phyloP scores from a whole-genome alignment of 2,329 filamentous ascomycete genomes.

The Aureobasidium subglaciale region DNA sequence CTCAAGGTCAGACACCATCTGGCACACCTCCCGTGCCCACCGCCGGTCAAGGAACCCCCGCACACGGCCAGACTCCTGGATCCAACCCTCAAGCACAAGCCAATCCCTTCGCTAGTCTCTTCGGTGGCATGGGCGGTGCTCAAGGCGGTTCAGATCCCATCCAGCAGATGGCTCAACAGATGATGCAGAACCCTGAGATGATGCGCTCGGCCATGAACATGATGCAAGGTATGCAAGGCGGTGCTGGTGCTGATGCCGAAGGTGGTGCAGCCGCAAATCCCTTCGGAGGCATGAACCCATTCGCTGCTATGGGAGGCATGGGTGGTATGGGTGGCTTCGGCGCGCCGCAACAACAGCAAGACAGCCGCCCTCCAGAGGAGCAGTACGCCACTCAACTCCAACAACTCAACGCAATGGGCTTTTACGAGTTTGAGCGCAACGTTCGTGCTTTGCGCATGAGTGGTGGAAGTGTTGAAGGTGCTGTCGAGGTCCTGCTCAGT shows the following conservation, averaged over 20 bases:
- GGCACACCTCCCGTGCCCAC: slow-evolving; percentile 24
- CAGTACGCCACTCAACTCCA: slow-evolving; percentile 82
- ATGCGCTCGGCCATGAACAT: slow-evolving; percentile 48
- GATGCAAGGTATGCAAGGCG: slow-evolving; percentile 43
- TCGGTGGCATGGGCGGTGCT: slow-evolving; percentile 34
- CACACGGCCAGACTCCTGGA: slow-evolving; percentile 20
- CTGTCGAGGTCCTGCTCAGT: slow-evolving; percentile 62
- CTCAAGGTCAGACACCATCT: slow-evolving; percentile 30
- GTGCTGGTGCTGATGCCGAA: slow-evolving; percentile 30
- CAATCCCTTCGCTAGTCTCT: slow-evolving; percentile 65
- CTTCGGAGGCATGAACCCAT: slow-evolving; percentile 40
- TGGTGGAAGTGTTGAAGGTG: slow-evolving; percentile 90
- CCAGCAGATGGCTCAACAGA: slow-evolving; percentile 36
- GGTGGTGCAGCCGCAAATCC: slow-evolving; percentile 28
- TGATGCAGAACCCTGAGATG: slow-evolving; percentile 53
- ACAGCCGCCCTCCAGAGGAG: slow-evolving; percentile 89
- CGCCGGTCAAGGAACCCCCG: slow-evolving; percentile 28
- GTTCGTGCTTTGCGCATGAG: slow-evolving; percentile 79
- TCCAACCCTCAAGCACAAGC: slow-evolving; percentile 31
- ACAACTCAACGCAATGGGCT: slow-evolving; percentile 98
- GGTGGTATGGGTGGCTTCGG: slow-evolving; percentile 30
- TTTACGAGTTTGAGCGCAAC: slow-evolving; percentile 93
- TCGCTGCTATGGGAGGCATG: slow-evolving; percentile 29
- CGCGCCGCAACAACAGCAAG: slow-evolving; percentile 47
- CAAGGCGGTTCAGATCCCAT: slow-evolving; percentile 38